Base-by-base conservation (phyloP, 169 alveolate species). In the Plasmodium gonderi region DNA sequence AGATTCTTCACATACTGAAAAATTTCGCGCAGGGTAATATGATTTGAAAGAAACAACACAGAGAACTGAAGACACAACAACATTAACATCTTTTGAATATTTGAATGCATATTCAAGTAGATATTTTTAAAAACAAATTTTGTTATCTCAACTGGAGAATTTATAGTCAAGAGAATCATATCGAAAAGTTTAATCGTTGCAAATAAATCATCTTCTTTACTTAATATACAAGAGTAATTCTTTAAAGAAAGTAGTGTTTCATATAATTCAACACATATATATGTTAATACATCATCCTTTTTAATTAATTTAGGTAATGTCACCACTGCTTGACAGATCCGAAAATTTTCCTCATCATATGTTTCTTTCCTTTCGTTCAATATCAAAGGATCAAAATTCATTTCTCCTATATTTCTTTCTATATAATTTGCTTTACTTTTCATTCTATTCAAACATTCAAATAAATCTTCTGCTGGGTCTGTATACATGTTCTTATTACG, bases 381-480 rank as follows among this genome's bases (percentile, higher is more conserved):
- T 83, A 29, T 83, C 77, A 83, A 68, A 69, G 20, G 36, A 26
- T 83, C 92, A 20, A 64, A 9, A 72, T 83, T 83, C 7, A 17
- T 33, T 6, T 67, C 72, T 26, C 26, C 67, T 14, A 4, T 31
- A 38, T 83, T 69, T 83, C 83, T 83, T 72, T 83, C 83, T 17
- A 83, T 72, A 49, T 83, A 83, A 72, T 45, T 72, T 17, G 78
- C 78, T 69, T 20, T 83, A 40, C 8, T 3, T n/a, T 83, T 83
- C 65, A 83, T 33, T 74, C 92, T 83, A 40, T 47, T 31, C 33
- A 83, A 60, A 23, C 92, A 83, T 83, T 83, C 92, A 23, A 83
- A 83, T 45, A 83, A 76, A 33, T 83, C 92, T 33, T 72, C 92
- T 40, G 92, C 40, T 7, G 92, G 92, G 31, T 83, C 79, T 47